These are phyloP conservation scores for Tardiomyces digboiensis DNA, from an alignment of 1,139 yeast genomes.

Conservation along the genomic window DNA sequence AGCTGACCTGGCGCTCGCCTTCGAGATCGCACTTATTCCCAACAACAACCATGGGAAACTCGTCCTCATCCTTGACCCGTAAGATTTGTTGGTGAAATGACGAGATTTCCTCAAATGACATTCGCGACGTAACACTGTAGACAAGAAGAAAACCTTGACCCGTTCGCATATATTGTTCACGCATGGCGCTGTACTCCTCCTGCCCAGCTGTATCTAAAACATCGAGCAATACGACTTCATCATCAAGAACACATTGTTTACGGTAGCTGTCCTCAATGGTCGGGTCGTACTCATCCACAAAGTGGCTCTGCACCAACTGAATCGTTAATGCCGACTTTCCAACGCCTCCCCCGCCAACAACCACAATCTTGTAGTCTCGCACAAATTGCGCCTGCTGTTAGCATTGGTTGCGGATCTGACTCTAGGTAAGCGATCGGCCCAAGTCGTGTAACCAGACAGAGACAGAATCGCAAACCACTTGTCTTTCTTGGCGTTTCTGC, in stretches of 20 bases:
- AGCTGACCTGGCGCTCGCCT: conserved; percentile 62
- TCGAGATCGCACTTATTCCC: conserved; percentile 73
- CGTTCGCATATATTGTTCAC: conserved; percentile 83
- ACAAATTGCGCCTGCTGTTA: conserved; percentile 13
- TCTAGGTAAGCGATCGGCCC: too few species aligned
- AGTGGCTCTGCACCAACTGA: conserved; percentile 76
- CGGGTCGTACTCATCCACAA: conserved; percentile 37
- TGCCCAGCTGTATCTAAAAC: conserved; percentile 97
- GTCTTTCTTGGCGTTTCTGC: too few species aligned
- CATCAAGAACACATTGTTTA: conserved; percentile 85
- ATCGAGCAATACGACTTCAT: conserved; percentile 81
- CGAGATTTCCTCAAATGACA: conserved; percentile 71
- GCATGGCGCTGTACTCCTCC: conserved; percentile 91
- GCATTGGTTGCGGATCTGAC: too few species aligned
- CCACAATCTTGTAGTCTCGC: conserved; percentile 65
- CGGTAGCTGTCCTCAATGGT: conserved; percentile 60
- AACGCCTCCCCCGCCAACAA: conserved; percentile 97
- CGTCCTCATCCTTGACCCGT: conserved; percentile 45
- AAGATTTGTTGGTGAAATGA: conserved; percentile 79
- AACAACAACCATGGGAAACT: conserved; percentile 74
- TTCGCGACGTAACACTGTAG: conserved; percentile 78
- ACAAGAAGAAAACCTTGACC: conserved; percentile 86
- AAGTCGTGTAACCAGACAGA: too few species aligned
- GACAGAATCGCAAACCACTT: too few species aligned
- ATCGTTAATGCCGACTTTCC: conserved; percentile 93